Base-by-base conservation (phyloP, 768 basidiomycete species). In the Calocybe indica region DNA sequence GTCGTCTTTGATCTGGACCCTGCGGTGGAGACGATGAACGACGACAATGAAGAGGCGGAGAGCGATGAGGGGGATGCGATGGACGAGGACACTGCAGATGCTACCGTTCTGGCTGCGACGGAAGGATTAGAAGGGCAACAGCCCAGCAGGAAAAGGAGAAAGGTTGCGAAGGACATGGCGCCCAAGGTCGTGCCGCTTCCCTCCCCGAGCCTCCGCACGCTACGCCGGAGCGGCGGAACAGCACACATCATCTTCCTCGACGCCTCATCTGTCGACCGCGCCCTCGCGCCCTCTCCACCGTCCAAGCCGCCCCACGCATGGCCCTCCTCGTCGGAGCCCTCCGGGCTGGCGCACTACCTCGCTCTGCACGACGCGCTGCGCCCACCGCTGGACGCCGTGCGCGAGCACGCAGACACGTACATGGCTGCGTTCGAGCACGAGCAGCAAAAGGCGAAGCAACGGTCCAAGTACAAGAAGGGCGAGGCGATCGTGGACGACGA, bases 401-500 rank as follows among this genome's bases (percentile, higher is more conserved):
- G 80, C 46, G 76, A 72, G n/a, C 89, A 90, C 53, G 90, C 89
- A 0, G 89, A 94, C 61, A 79, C 82, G 3, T 79, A 78, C 28
- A 83, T 95, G 63, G 81, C 76, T 31, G 69, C 80, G 22, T 92
- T 81, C 70, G 93, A 95, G 58, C 81, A 82, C 60, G 76, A 85
- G 49, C 68, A 78, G 36, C 77, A 79, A 29, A 80, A 79, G 63
- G 67, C 68, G 52, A 82, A 74, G 60, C 79, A 78, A 53, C 74
- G 76, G 59, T 78, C 80, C 15, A 74, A 79, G 59, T 89, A 87
- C 58, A 75, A 70, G 55, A 89, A 90, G 60, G 89, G 90, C 14
- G 91, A 92, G 58, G 91, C 88, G 5, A 74, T 95, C 47, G 88
- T 95, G 37, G 93, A 97, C 62, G 92, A 88, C 50, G 93, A 97